Conservation (phyloP, 2,329 filamentous ascomycete genomes). For the Fusarium lateritium region DNA sequence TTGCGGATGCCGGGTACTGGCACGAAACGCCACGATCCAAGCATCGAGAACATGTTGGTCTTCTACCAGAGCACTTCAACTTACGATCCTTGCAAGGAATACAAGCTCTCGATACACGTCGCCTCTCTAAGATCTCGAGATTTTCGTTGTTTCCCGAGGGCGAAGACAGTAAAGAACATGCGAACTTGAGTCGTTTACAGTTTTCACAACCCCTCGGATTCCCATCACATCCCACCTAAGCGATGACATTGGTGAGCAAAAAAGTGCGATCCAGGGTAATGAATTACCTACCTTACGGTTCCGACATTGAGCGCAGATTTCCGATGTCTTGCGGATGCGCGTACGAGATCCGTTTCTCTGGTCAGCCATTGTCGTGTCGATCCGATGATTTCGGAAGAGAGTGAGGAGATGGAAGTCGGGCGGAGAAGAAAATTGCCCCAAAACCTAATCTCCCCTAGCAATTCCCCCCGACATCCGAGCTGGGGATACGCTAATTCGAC, state of each 20-base stretch:
- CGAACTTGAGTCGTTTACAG: slow-evolving; percentile 20
- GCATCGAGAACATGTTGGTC: slow-evolving; percentile 20
- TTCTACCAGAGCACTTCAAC: slow-evolving; percentile 22
- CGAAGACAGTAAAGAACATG: slow-evolving; percentile 2
- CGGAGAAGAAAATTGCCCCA: not conserved
- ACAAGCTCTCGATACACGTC: slow-evolving; percentile 24
- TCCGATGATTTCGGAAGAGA: not conserved
- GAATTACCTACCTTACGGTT: slow-evolving; percentile 24
- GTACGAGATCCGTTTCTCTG: slow-evolving; percentile 1
- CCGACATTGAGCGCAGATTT: slow-evolving; percentile 34
- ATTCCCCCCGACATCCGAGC: slow-evolving; percentile 30
- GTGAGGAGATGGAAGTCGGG: slow-evolving; percentile 22
- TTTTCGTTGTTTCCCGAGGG: not conserved
- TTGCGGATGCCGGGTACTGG: slow-evolving; percentile 11
- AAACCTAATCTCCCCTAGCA: not conserved
- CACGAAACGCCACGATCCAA: not conserved
- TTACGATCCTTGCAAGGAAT: slow-evolving; percentile 25
- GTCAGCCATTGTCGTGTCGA: not conserved
- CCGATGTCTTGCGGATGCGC: slow-evolving; percentile 27
- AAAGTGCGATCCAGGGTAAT: not conserved
- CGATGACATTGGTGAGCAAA: not conserved
- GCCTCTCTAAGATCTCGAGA: slow-evolving; percentile 10
- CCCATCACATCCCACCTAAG: slow-evolving; percentile 27
- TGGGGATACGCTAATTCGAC: not conserved
- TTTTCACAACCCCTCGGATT: slow-evolving; percentile 13